Base-by-base conservation (phyloP, 2,329 filamentous ascomycete genomes). In the Graphilbum sp. region DNA sequence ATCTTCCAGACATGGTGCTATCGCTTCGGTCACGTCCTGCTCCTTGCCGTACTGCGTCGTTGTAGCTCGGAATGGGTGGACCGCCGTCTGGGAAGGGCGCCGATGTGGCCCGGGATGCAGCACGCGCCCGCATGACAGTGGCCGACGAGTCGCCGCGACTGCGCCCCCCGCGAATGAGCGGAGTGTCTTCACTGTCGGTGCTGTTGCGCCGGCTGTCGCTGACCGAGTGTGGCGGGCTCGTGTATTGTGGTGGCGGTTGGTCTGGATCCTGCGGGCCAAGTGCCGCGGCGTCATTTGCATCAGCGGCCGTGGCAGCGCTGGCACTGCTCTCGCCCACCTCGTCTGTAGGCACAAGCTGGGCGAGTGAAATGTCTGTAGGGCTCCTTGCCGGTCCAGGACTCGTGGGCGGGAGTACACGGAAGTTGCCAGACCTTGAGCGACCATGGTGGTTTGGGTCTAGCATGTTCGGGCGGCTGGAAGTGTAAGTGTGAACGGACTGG, bases 321-420 rank as follows among this genome's bases (percentile, higher is more conserved):
- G 43, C 50, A 29, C 79, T 81, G 19, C 73, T 68, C 41, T 86
- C 83, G 51, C 85, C 83, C n/a, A 66, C 72, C 40, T 75, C 70
- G 47, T 87, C 79, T 44, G 61, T 66, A 3, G 69, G 80, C 33
- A 83, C 77, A 38, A 95, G 69, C 50, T 88, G 85, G 21, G 87
- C 83, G 35, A 98, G 71, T 9, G 87, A 95, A 47, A 98, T 98
- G 55, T 96, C 90, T 11, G 90, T 96, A 9, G 90, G 87, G 51
- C 84, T 92, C 48, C 88, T 73, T 43, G 86, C 70, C 2, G 90
- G 90, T 3, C 90, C 90, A 1, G 88, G 87, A 52, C 84, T 94
- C 17, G 81, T 81, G 9, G 86, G 81, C 44, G 76, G 66, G 47
- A 80, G 63, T 34, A 87, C 65, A 46, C 85, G 71, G 51, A 86